Evolutionary conservation across 2,329 filamentous ascomycete genomes (phyloP), one percentile per base, ranked within the genome.

Genomic region (Ophiostoma himal-ulmi): DNA sequence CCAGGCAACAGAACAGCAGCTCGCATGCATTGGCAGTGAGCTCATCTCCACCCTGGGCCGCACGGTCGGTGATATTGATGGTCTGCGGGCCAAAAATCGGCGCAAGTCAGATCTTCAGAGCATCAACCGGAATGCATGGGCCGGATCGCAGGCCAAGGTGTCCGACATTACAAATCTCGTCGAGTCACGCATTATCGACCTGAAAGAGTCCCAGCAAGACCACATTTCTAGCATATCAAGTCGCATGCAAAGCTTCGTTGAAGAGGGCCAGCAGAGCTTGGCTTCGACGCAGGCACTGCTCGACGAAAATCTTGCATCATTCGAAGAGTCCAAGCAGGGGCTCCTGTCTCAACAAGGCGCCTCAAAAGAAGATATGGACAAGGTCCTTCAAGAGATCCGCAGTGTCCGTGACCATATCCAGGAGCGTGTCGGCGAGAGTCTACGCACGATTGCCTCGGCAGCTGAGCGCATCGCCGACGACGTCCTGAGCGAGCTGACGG

Each of bases 351-450:
- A 91, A 75, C 91, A 89, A 70, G 83, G 85, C 34, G 83, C 85
- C 73, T 90, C 93, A 2, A 92, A 91, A 76, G 88, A 94, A 67
- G 91, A 94, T 70, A 93, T 97, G 91, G 94, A 97, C 75, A 83
- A 87, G n/a, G 90, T 97, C 1, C 84, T 99, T 11, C 92, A 95
- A 76, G 94, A 96, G 77, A 97, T 98, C 78, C 94, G 94, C 77
- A 88, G 87, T n/a, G 84, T 98, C 34, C 88, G 94, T 30, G 91
- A 97, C 78, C 89, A 92, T 69, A 92, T 98, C 68, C 97, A 97
- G 82, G 83, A 86, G 67, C 90, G 91, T 73, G 92, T 98, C 67
- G 92, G 92, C 2, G 89, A 93, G 76, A 94, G 94, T 10, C 83
- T 98, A 62, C 89, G 92, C 75, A 89, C 92, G 36, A 88, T 98